Conservation (phyloP, 768 basidiomycete species). For the Psilocybe tampanensis region DNA sequence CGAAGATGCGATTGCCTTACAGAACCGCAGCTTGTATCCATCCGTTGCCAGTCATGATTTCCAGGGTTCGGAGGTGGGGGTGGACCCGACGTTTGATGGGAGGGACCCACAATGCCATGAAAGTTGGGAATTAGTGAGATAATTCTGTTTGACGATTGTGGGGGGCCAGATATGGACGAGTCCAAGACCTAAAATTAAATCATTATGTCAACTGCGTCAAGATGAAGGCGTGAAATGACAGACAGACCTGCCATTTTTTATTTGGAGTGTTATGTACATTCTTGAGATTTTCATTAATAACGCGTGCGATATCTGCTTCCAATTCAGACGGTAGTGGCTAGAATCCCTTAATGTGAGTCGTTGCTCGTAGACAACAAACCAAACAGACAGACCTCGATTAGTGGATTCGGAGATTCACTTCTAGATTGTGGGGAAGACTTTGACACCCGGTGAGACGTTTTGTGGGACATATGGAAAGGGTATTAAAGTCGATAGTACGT, state of each 20-base stretch:
- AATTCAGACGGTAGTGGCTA: background rate
- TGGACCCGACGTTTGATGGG: background rate
- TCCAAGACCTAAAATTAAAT: constrained; percentile 13
- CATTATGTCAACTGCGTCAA: background rate
- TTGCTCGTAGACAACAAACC: background rate
- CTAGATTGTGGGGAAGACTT: background rate
- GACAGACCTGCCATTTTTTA: constrained; percentile 17
- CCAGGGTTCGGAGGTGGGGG: background rate
- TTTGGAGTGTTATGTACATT: background rate
- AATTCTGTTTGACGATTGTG: constrained; percentile 1
- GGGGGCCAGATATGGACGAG: constrained; percentile 11
- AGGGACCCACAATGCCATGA: background rate
- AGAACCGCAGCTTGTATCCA: too few species aligned
- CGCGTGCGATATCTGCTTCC: background rate
- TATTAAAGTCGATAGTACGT: background rate
- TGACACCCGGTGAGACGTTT: background rate
- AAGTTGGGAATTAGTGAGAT: background rate
- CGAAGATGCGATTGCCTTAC: background rate
- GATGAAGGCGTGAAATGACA: background rate
- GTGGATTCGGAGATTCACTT: background rate
- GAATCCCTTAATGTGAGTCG: background rate
- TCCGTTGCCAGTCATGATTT: background rate
- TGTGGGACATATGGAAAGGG: background rate
- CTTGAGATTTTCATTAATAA: background rate
- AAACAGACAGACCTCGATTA: constrained; percentile 6